Percentiles rank a stretch among this genome's conserved stretches.
Evolutionary conservation across 2,329 filamentous ascomycete species (phyloP).

Genomic region (Diaporthe longicolla): DNA sequence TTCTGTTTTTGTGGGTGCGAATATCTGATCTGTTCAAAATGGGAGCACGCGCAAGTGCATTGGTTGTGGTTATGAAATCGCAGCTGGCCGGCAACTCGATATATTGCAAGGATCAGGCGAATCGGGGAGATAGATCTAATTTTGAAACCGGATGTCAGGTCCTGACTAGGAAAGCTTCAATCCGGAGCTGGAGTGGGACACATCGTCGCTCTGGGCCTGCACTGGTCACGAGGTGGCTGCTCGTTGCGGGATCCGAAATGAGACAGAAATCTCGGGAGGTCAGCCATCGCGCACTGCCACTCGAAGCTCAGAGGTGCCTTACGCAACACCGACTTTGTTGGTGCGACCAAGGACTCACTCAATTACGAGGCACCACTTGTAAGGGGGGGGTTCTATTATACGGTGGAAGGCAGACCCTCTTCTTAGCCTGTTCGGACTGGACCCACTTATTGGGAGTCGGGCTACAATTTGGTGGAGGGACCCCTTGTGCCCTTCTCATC

Average conservation of each 20-base stretch:
- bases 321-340: constrained; percentile 20
- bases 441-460: neutral
- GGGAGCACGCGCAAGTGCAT: too few relatives aligned
- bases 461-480: neutral
- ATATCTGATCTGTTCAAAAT: too few relatives aligned
- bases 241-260: constrained; percentile 29
- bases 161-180: constrained; percentile 18
- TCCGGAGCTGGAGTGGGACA: constrained; percentile 2
- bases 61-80: too few relatives aligned
- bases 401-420: neutral
- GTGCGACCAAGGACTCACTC: constrained; percentile 21
- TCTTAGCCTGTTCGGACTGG: neutral
- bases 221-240: constrained; percentile 5
- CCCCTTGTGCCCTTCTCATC: constrained; percentile 19
- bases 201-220: neutral
- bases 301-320: neutral
- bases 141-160: constrained; percentile 14
- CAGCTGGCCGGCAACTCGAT: too few relatives aligned
- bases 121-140: neutral
- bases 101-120: neutral
- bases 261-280: constrained; percentile 17
- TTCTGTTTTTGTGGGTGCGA: too few relatives aligned
- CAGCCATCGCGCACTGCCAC: constrained; percentile 20
- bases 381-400: neutral
- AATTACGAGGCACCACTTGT: constrained; percentile 25